Base-by-base conservation (phyloP, 192 early-diverging fungal species). In the Spinellus fusiger region DNA sequence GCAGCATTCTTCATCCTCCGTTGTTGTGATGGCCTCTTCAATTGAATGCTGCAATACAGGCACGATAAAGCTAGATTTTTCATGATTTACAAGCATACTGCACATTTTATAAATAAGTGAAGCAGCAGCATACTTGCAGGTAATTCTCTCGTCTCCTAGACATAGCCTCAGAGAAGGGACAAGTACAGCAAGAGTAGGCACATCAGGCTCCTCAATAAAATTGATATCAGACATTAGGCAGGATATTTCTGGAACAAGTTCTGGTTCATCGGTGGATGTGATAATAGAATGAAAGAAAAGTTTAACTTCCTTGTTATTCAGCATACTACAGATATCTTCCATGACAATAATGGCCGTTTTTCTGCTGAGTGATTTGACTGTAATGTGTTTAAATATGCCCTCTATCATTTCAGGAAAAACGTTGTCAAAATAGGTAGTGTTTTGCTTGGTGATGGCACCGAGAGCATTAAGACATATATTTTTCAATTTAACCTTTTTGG, bases 101-200 rank as follows among this genome's bases (percentile, higher is more conserved):
- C 85, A 89, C 90, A 92, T 92, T 83, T 92, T 92, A 82, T 90
- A 87, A 68, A 92, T 89, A 73, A 92, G 89, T 63, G 90, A 82
- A 59, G 84, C 82, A 66, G 83, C 75, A 69, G 85, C 83, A 76
- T 88, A 86, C 61, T 86, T 77, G 61, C 89, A 84, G 52, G 86
- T 73, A 66, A 81, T 85, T 68, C 76, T 75, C 66, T 86, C 78
- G 71, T 91, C 87, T 46, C 76, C 70, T 61, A 86, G 70, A 74
- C 81, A 86, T 86, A 86, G 88, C 63, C 70, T 65, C 63, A 90
- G 76, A 47, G 88, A 70, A 53, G 89, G 89, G 48, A 84, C 82
- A 86, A 91, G 88, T 74, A 91, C 86, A 72, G 86, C 80, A 50
- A 92, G 80, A 47, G 88, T 89, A 55, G 86, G 84, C 49, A 84